Percentiles rank a stretch among this genome's conserved stretches.
These are phyloP conservation scores for Mytilinidion resinicola DNA, from an alignment of 495 filamentous ascomycete species.

Conservation along the genomic window DNA sequence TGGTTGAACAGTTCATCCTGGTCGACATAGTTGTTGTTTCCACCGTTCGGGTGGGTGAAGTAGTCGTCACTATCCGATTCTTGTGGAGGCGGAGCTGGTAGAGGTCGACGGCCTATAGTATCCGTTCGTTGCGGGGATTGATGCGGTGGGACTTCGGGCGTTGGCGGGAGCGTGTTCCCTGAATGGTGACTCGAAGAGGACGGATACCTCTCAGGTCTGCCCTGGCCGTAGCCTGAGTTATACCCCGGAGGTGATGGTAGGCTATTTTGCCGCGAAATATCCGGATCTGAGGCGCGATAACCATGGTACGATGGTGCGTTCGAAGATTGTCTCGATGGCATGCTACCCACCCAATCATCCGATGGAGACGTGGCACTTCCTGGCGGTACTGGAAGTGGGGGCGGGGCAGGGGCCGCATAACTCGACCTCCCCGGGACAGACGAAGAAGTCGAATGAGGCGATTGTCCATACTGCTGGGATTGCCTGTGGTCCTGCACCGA, in stretches of 20 bases:
- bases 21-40: conserved; percentile 1
- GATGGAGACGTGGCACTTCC: conserved; percentile 15
- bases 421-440: conserved; percentile 6
- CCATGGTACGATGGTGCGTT: conserved; percentile 42
- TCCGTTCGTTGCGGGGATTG: conserved; percentile 41
- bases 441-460: background rate
- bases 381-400: conserved; percentile 24
- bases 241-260: conserved; percentile 24
- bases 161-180: conserved; percentile 36
- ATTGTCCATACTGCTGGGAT: background rate
- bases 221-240: conserved; percentile 17
- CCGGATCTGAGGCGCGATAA: conserved; percentile 29
- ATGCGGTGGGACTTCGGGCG: conserved; percentile 36
- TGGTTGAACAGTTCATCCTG: conserved; percentile 38
- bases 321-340: conserved; percentile 45
- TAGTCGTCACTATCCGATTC: conserved; percentile 42
- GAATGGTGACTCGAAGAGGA: conserved; percentile 31
- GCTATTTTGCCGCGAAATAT: conserved; percentile 16
- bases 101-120: conserved; percentile 50
- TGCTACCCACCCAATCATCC: conserved; percentile 26
- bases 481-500: conserved; percentile 19
- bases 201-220: conserved; percentile 32
- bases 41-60: conserved; percentile 25
- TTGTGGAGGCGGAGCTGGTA: conserved; percentile 51
- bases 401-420: conserved; percentile 28